Evolutionary conservation across 2,329 filamentous ascomycete genomes (phyloP).

Genomic region (Aspergillus pseudoglaucus): DNA sequence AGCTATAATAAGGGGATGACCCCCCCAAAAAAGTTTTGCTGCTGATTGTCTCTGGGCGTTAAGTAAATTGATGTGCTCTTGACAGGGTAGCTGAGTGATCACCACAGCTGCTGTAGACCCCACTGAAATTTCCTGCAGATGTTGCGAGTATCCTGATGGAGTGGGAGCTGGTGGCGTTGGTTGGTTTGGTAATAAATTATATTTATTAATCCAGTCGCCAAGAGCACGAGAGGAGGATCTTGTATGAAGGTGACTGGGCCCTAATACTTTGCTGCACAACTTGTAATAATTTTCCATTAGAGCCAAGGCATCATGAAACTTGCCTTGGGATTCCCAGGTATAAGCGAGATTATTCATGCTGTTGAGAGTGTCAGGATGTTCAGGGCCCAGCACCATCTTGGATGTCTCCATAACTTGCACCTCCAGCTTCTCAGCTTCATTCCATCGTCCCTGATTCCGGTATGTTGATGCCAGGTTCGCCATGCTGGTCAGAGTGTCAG

Average conservation of each 20-base stretch:
- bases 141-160: no score
- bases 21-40: no score
- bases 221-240: neutral
- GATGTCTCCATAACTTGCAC: neutral
- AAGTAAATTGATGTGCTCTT: no score
- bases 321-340: neutral
- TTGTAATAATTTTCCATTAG: neutral
- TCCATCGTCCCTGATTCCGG: neutral
- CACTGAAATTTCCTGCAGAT: no score
- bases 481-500: neutral
- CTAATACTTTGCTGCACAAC: neutral
- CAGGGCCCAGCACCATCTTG: neutral
- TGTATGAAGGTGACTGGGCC: neutral
- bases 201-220: neutral
- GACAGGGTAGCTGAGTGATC: no score
- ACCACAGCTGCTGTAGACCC: no score
- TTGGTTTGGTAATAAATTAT: no score
- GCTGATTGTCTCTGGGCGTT: no score
- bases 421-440: neutral
- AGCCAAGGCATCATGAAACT: neutral
- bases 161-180: no score
- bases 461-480: neutral
- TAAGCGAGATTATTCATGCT: neutral
- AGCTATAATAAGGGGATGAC: no score
- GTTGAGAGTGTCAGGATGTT: neutral